phyloP scores from a whole-genome alignment of 805 yeast species.

The Brettanomyces custersianus region DNA sequence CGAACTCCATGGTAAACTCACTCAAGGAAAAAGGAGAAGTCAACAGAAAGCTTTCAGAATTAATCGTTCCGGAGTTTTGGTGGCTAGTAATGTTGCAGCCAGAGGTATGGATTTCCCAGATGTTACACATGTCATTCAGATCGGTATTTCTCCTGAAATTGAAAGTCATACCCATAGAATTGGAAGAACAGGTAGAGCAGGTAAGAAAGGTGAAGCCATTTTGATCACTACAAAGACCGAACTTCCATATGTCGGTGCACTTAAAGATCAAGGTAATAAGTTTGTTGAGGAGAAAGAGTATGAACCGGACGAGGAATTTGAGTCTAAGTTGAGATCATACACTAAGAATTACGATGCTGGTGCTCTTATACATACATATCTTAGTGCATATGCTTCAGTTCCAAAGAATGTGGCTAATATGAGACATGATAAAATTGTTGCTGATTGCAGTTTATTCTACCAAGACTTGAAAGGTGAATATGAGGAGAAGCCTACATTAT shows the following conservation, averaged over 20 bases:
- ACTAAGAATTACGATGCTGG: constrained; percentile 13
- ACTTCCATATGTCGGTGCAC: constrained; percentile 39
- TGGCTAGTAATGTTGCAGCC: constrained; percentile 90
- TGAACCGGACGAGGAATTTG: constrained; percentile 28
- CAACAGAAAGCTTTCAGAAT: constrained; percentile 24
- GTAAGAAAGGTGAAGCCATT: constrained; percentile 64
- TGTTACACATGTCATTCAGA: constrained; percentile 77
- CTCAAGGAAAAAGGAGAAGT: constrained; percentile 51
- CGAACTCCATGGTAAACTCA: constrained; percentile 57
- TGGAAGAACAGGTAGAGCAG: constrained; percentile 96
- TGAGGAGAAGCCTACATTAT: constrained; percentile 3
- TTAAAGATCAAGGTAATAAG: constrained; percentile 45
- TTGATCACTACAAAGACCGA: constrained; percentile 52
- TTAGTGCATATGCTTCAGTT: constrained; percentile 14
- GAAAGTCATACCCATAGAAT: constrained; percentile 87
- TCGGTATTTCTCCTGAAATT: constrained; percentile 64
- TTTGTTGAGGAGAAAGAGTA: constrained; percentile 36
- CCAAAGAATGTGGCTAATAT: constrained; percentile 22
- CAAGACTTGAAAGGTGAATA: constrained; percentile 17
- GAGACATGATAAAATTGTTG: constrained; percentile 22
- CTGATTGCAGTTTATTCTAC: constrained; percentile 26
- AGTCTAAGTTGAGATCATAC: constrained; percentile 26
- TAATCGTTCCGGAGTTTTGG: constrained; percentile 44
- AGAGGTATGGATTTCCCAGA: constrained; percentile 94
- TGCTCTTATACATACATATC: constrained; percentile 9